Evolutionary conservation across 2,329 filamentous ascomycete species (phyloP).

Genomic region (Colletotrichum tanaceti): DNA sequence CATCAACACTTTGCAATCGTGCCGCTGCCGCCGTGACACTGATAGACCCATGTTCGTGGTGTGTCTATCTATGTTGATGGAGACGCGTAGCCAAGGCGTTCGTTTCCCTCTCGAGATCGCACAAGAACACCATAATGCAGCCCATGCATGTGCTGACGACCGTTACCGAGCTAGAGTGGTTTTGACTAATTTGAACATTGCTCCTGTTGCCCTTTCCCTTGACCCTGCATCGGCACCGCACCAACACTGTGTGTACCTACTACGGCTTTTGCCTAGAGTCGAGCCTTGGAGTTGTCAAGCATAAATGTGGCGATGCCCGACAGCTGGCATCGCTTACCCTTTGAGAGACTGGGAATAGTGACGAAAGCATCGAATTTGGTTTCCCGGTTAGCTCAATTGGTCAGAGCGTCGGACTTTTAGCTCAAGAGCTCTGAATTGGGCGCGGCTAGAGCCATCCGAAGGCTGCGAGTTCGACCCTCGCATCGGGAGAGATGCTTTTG

Average conservation of each 20-base stretch:
- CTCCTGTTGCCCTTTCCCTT: neutral
- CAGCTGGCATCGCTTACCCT: neutral
- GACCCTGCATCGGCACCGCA: neutral
- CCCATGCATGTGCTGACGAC: neutral
- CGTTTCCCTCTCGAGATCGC: no score
- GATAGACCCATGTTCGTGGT: neutral
- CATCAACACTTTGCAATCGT: constrained; percentile 1
- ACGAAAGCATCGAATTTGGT: accelerated
- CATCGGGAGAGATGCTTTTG: neutral
- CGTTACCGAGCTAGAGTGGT: neutral
- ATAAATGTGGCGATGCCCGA: neutral
- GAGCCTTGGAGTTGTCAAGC: neutral
- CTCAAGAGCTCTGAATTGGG: accelerated
- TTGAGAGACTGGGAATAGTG: neutral
- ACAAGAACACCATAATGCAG: no score
- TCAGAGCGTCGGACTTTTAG: constrained; percentile 15
- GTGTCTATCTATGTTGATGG: neutral
- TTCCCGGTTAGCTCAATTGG: constrained; percentile 7
- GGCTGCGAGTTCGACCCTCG: constrained; percentile 8
- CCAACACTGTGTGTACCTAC: no score
- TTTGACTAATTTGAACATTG: neutral
- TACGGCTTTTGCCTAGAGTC: neutral
- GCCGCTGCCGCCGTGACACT: neutral
- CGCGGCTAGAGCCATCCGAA: neutral
- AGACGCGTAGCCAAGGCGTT: no score